Evolutionary conservation across 116 monocot species (phyloP), one percentile per base, ranked within the genome.

Genomic region (Cymodocea nodosa): DNA sequence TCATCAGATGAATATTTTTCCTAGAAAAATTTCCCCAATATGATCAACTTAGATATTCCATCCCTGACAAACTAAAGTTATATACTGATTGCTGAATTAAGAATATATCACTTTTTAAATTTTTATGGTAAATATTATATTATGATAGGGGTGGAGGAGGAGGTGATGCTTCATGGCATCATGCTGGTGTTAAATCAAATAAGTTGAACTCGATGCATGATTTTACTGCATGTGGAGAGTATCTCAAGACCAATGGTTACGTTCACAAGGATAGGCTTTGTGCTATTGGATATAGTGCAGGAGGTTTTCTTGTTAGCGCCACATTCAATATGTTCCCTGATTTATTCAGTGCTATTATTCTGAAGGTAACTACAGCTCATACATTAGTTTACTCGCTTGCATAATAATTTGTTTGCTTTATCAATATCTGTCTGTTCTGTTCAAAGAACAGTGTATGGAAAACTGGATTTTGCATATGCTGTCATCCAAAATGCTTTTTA

Each of bases 211-310:
- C 97, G 48, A 65, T 97, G 35, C 53, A 75, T 82, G 97, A 97
- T 80, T 97, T 97, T 79, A 73, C 77, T 66, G 87, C 90, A 70
- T 97, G 88, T 79, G 91, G 79, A 25, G 75, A 60, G 70, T 87
- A 78, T 71, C 88, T 97, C 56, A 67, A 82, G 48, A 78, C 64
- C 71, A 82, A 91, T 67, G 87, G 91, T 61, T 91, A 82, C 85
- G 84, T 91, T 69, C 79, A 78, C 68, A 76, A 87, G 69, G 64
- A 77, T 68, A 71, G 70, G 51, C 97, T 97, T 57, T 62, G 74
- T 78, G 87, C 91, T 62, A 68, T 90, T 70, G 97, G 91, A 54
- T 85, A 60, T 69, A 97, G 97, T 82, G 97, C 91, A 62, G 97
- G 97, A 58, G 97, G 97, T 15, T 82, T 97, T 78, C 84, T 97